These are phyloP conservation scores for Botryobasidium botryosum DNA, from an alignment of 768 basidiomycete genomes.

Conservation along the genomic window DNA sequence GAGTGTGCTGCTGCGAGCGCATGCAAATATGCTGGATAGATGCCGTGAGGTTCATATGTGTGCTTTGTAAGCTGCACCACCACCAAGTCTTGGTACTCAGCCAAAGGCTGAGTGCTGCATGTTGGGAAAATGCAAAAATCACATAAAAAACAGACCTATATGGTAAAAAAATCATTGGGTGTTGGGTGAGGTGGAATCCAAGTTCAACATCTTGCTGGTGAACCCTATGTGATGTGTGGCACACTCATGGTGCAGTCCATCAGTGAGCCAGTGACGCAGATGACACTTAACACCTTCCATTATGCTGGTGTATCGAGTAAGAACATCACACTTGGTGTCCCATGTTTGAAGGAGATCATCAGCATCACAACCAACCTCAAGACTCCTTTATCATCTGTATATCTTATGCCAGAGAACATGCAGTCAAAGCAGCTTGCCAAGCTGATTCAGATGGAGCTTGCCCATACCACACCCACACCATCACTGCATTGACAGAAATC, in stretches of 20 bases:
- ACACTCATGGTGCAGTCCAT: slow-evolving; percentile 96
- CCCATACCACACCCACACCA: slow-evolving; percentile 81
- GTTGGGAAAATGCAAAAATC: no score
- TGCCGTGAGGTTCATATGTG: no score
- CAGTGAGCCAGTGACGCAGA: slow-evolving; percentile 98
- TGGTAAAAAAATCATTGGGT: no score
- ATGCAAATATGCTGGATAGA: no score
- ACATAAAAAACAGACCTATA: no score
- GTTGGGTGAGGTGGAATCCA: slow-evolving; percentile 83
- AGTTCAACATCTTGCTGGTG: slow-evolving; percentile 83
- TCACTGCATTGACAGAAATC: slow-evolving; percentile 91
- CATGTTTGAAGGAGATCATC: slow-evolving; percentile 97
- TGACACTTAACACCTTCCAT: slow-evolving; percentile 99
- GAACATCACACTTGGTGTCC: slow-evolving; percentile 98
- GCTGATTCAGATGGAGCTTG: slow-evolving; percentile 81
- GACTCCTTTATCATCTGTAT: slow-evolving; percentile 90
- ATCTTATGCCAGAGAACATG: slow-evolving; percentile 57
- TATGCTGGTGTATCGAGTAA: slow-evolving; percentile 99
- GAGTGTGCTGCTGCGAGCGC: no score
- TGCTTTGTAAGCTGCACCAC: no score
- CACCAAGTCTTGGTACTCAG: no score
- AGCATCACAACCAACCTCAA: slow-evolving; percentile 98
- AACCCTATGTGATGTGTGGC: slow-evolving; percentile 98
- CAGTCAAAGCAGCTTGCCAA: slow-evolving; percentile 50
- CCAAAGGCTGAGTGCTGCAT: no score